These are phyloP conservation scores for Alnus glutinosa DNA, from an alignment of 306 rosid genomes.

Conservation along the genomic window DNA sequence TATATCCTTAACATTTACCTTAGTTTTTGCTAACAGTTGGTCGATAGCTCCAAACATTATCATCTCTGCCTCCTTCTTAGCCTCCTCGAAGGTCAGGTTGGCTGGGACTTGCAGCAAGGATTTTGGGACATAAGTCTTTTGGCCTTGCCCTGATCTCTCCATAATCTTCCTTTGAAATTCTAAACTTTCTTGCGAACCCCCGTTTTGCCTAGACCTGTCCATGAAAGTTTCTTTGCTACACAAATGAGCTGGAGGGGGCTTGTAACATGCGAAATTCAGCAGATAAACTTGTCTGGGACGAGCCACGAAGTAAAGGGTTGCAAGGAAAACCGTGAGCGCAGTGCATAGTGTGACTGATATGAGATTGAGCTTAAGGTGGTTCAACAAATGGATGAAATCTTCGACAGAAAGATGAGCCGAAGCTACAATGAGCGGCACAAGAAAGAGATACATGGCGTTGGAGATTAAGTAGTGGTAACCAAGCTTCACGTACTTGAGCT, in stretches of 20 bases:
- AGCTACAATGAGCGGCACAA: conserved; percentile 4
- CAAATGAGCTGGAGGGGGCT: not conserved
- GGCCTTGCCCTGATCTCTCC: not conserved
- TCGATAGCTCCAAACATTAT: conserved; percentile 11
- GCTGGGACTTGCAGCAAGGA: not conserved
- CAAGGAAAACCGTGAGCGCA: not conserved
- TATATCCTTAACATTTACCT: not conserved
- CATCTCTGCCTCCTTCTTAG: not conserved
- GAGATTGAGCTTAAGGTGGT: not conserved
- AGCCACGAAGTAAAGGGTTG: not conserved
- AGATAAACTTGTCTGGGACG: not conserved
- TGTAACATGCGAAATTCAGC: not conserved
- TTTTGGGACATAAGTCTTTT: not conserved
- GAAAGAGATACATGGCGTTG: not conserved
- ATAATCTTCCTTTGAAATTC: conserved; percentile 4
- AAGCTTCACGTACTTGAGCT: not conserved
- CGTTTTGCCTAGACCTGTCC: not conserved
- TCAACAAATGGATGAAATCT: not conserved
- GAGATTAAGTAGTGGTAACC: conserved; percentile 6
- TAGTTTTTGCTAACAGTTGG: not conserved
- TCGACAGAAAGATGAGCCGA: not conserved
- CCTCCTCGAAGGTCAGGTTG: not conserved
- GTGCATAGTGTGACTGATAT: not conserved
- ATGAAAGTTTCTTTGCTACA: conserved; percentile 5
- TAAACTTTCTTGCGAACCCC: not conserved